phyloP scores from a whole-genome alignment of 148 eudicot species.

The Pharnaceum exiguum region DNA sequence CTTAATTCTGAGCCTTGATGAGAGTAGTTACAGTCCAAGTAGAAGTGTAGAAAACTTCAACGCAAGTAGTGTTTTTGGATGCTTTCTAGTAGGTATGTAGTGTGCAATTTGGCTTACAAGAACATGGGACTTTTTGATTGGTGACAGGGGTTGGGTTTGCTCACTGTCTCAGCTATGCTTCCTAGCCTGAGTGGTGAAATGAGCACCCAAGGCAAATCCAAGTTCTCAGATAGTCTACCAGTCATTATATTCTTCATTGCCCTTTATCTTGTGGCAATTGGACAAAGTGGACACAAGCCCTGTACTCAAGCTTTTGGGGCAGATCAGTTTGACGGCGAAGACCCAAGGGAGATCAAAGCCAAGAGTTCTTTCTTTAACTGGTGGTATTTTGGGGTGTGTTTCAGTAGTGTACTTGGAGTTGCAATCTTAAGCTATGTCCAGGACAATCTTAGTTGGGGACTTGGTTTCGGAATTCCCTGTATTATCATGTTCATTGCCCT shows the following conservation, averaged over 20 bases:
- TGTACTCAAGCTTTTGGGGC: conserved; percentile 91
- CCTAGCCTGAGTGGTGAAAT: conserved; percentile 22
- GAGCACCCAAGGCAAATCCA: not conserved
- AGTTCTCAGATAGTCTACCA: conserved; percentile 34
- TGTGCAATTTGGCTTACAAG: conserved; percentile 25
- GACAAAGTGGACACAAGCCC: conserved; percentile 77
- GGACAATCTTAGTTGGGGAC: conserved; percentile 64
- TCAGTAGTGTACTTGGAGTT: conserved; percentile 30
- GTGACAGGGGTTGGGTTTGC: conserved; percentile 52
- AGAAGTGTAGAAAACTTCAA: conserved; percentile 32
- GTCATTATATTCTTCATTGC: conserved; percentile 47
- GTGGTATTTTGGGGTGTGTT: conserved; percentile 59
- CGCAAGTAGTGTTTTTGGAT: conserved; percentile 25
- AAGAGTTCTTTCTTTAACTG: conserved; percentile 83
- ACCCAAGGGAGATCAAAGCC: conserved; percentile 50
- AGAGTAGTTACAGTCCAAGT: conserved; percentile 48
- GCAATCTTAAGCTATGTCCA: conserved; percentile 51
- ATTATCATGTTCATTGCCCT: conserved; percentile 51
- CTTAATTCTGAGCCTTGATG: no score
- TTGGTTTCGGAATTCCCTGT: conserved; percentile 72
- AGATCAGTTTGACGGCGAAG: conserved; percentile 69
- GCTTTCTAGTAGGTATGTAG: not conserved
- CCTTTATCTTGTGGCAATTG: conserved; percentile 57
- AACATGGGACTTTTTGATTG: conserved; percentile 8
- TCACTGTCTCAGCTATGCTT: conserved; percentile 53